Base-by-base conservation (phyloP, 352 stramenopile genomes). In the Phytophthora colocasiae region DNA sequence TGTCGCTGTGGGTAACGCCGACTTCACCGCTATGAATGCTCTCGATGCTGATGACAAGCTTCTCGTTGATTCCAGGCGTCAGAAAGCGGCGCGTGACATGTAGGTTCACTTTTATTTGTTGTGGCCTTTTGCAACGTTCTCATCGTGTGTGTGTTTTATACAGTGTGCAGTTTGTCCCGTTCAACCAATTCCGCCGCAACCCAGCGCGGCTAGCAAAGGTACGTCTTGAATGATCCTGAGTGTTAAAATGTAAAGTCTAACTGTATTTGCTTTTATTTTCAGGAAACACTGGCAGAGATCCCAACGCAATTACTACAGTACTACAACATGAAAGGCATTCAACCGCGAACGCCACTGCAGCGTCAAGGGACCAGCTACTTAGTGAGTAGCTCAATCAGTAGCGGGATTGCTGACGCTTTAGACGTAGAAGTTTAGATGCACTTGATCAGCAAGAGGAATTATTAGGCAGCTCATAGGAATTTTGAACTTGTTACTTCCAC, bases 141-240 rank as follows among this genome's bases (percentile, higher is more conserved):
- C 49, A 49, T 41, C 26, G 1, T 22, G 45, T 71, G 4, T 68
- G 22, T 5, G 71, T 24, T 46, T 9, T 26, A n/a, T 67, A 34
- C 24, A 90, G 83, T 79, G 84, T 92, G 12, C 84, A 91, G 34
- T 92, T 92, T 62, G 80, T 92, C 39, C 81, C 80, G 0, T 92
- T 89, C 58, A 91, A 91, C 69, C 78, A 81, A 27, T 92, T 83
- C 57, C 78, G 81, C 22, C 70, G 59, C n/a, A 85, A 91, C 22
- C 84, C 84, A 6, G 66, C 76, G 17, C 69, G 80, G 19, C 62
- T 92, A 27, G 77, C 84, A 0, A 91, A 90, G 71, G 73, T 75
- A 64, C 32, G 32, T 9, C 15, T 22, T 40, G 31, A 19, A 48
- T 6, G 17, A 29, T 29, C 19, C 24, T 36, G 4, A 15, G 24